phyloP scores from a whole-genome alignment of 306 rosid genomes.

The Vigna unguiculata region DNA sequence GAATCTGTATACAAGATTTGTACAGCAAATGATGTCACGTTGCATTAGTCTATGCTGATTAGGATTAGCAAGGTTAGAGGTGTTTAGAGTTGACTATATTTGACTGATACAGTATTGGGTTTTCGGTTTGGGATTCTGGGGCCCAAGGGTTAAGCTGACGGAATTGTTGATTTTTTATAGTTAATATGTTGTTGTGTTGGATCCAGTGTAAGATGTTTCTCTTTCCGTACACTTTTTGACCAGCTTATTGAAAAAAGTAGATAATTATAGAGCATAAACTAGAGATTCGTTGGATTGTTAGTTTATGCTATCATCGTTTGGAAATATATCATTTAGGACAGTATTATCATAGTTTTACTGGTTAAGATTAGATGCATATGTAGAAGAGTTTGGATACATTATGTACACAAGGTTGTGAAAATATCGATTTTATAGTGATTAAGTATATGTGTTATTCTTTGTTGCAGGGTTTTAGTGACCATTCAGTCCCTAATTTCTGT shows the following conservation, averaged over 20 bases:
- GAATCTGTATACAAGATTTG: background rate
- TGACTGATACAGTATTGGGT: background rate
- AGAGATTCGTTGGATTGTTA: background rate
- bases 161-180: conserved; percentile 17
- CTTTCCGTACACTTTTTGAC: background rate
- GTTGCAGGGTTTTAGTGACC: conserved; percentile 53
- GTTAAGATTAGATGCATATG: conserved; percentile 6
- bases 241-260: conserved; percentile 5
- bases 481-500: conserved; percentile 9
- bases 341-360: background rate
- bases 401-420: background rate
- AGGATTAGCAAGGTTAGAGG: conserved; percentile 22
- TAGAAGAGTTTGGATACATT: conserved; percentile 18
- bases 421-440: conserved; percentile 10
- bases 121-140: background rate
- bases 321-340: conserved; percentile 2
- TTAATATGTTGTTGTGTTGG: background rate
- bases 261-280: conserved; percentile 1
- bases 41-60: conserved; percentile 13
- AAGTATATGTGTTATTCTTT: conserved; percentile 20
- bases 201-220: conserved; percentile 3
- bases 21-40: conserved; percentile 11
- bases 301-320: background rate
- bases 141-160: conserved; percentile 7
- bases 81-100: conserved; percentile 10